Evolutionary conservation across 305 asterid species (phyloP), one percentile per base, ranked within the genome.

Genomic region (Fraxinus ornus): DNA sequence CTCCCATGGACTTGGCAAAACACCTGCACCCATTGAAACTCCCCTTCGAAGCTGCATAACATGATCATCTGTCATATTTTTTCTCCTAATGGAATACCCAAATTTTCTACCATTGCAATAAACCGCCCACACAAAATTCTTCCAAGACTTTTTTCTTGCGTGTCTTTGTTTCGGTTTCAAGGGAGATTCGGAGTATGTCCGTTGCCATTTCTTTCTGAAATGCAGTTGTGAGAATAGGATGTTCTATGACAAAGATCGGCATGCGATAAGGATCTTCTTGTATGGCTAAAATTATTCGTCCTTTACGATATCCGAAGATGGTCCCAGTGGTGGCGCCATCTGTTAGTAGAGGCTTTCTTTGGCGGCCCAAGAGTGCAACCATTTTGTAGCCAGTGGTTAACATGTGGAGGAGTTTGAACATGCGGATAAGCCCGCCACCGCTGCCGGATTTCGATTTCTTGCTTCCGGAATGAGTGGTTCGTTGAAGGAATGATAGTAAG

Each of bases 371-470:
- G 3, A 94, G 87, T 0, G 98, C 92, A n/a, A 90, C 97, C 94
- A 95, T 90, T 83, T 93, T 94, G 92, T 97, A 93, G 9, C 99
- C 99, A 5, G 97, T 90, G 85, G 91, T 89, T 24, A 95, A 93
- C 98, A 95, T 92, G 21, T 98, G 98, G 75, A 95, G 91, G 78
- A 95, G 98, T 85, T 95, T 95, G 89, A 95, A 91, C 97, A 93
- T 91, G 32, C 89, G 88, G 75, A 95, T 86, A 24, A 95, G 87
- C 24, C 98, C 96, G 55, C 95, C 93, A 13, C 70, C 60, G 62
- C 89, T 72, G 39, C 82, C 10, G 76, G 88, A 77, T 72, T 83
- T 90, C 55, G 92, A 12, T 86, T 90, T 91, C 85, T 84, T 86
- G n/a, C 60, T 74, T 17, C 73, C 22, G 75, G 44, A 71, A 30